These are phyloP conservation scores for Ganoderma sinense DNA, from an alignment of 1,284 basidiomycete genomes.

Conservation along the genomic window DNA sequence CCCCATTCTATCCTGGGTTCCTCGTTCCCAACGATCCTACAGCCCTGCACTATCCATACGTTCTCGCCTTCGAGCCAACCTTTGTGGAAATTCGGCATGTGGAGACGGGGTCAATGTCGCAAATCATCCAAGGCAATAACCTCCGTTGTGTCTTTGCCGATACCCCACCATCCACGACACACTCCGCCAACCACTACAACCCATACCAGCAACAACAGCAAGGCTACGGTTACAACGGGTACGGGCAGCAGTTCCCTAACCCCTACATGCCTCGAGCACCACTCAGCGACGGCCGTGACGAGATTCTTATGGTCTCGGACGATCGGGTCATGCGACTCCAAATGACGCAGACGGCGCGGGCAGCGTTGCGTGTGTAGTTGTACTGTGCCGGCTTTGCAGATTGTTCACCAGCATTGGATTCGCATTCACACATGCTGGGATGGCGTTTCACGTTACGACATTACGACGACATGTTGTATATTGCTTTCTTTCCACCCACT, in stretches of 20 bases:
- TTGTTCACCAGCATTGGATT: background rate
- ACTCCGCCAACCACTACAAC: constrained; percentile 45
- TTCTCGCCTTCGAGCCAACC: constrained; percentile 95
- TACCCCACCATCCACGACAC: constrained; percentile 85
- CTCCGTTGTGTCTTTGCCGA: constrained; percentile 93
- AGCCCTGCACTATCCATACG: constrained; percentile 97
- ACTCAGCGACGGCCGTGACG: constrained; percentile 63
- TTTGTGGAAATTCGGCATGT: constrained; percentile 98
- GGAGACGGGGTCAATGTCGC: constrained; percentile 90
- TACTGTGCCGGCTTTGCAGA: constrained; percentile 1
- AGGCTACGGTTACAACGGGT: constrained; percentile 47
- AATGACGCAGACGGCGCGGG: constrained; percentile 41
- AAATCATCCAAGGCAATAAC: constrained; percentile 95
- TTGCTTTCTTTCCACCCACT: constrained; percentile 20
- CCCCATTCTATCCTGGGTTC: background rate
- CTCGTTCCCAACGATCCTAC: constrained; percentile 11
- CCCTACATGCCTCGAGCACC: constrained; percentile 52
- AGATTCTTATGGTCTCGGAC: constrained; percentile 83
- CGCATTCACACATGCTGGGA: background rate
- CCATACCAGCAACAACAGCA: constrained; percentile 39
- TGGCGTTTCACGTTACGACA: constrained; percentile 19
- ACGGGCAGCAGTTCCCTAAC: constrained; percentile 50
- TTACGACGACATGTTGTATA: constrained; percentile 30
- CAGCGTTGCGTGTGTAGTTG: constrained; percentile 17
- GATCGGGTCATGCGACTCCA: constrained; percentile 78